Conservation (phyloP, 2,329 filamentous ascomycete species). For the Diaporthe sp. region DNA sequence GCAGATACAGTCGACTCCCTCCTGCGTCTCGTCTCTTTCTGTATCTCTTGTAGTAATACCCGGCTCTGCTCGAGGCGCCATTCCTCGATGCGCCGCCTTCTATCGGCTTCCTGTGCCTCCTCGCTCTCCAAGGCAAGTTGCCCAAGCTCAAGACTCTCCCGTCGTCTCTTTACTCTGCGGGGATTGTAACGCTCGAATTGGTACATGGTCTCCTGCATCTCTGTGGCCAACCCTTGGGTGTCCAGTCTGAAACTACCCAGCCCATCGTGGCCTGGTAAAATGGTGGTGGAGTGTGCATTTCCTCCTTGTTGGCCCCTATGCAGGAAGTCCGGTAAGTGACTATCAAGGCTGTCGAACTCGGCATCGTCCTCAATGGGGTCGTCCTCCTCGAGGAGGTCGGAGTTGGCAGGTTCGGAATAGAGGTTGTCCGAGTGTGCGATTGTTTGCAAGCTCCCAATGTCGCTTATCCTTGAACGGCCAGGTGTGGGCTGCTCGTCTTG, state of each 20-base stretch:
- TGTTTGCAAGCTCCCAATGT: slow-evolving; percentile 84
- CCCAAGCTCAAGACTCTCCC: slow-evolving; percentile 67
- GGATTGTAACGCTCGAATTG: slow-evolving; percentile 91
- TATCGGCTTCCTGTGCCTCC: slow-evolving; percentile 76
- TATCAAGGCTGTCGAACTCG: slow-evolving; percentile 93
- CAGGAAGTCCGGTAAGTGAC: slow-evolving; percentile 87
- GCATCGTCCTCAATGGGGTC: slow-evolving; percentile 72
- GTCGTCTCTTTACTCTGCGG: slow-evolving; percentile 69
- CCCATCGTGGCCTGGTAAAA: slow-evolving; percentile 94
- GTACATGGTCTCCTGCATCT: slow-evolving; percentile 87
- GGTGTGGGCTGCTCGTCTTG: slow-evolving; percentile 74
- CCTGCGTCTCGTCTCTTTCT: slow-evolving; percentile 82
- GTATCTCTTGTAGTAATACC: slow-evolving; percentile 88
- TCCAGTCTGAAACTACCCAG: slow-evolving; percentile 85
- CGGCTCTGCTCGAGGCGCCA: slow-evolving; percentile 95
- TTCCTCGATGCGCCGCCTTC: slow-evolving; percentile 86
- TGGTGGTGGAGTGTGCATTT: slow-evolving; percentile 68
- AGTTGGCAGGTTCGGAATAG: slow-evolving; percentile 45
- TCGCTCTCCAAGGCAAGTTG: slow-evolving; percentile 67
- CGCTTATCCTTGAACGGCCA: slow-evolving; percentile 81
- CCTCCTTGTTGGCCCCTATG: slow-evolving; percentile 56
- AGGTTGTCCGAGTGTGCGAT: slow-evolving; percentile 69
- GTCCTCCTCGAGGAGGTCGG: slow-evolving; percentile 53
- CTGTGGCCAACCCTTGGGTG: slow-evolving; percentile 64
- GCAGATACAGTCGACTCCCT: slow-evolving; percentile 72